These are phyloP conservation scores for Boletus rex-veris DNA, from an alignment of 768 basidiomycete genomes.

Conservation along the genomic window DNA sequence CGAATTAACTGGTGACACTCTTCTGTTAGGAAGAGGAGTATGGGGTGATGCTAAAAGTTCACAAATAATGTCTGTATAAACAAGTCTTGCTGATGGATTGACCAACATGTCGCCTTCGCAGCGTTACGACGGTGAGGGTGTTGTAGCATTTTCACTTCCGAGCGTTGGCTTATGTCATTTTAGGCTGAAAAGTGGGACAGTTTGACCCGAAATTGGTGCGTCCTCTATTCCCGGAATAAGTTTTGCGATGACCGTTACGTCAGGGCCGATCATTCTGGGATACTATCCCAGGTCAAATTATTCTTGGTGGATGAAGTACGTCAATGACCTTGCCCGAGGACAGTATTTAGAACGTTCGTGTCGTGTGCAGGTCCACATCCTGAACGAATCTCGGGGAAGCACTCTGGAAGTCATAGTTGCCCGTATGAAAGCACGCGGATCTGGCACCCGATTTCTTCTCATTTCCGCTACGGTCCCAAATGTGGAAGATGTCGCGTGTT, in stretches of 20 bases:
- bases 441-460: slow-evolving; percentile 74
- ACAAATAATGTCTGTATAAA: slow-evolving; percentile 66
- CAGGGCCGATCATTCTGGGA: slow-evolving; percentile 61
- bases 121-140: slow-evolving; percentile 69
- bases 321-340: neutral
- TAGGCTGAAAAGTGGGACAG: slow-evolving; percentile 98
- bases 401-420: slow-evolving; percentile 93
- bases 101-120: slow-evolving; percentile 25
- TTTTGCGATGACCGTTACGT: slow-evolving; percentile 4
- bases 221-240: neutral
- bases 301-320: slow-evolving; percentile 90
- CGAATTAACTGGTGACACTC: slow-evolving; percentile 91
- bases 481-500: slow-evolving; percentile 81
- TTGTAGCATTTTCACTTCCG: neutral
- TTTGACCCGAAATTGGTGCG: slow-evolving; percentile 86
- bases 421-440: slow-evolving; percentile 80
- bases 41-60: slow-evolving; percentile 76
- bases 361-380: slow-evolving; percentile 72
- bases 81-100: neutral
- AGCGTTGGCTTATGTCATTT: neutral
- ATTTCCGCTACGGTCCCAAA: slow-evolving; percentile 96
- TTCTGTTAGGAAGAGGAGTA: slow-evolving; percentile 55
- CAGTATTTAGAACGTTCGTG: neutral
- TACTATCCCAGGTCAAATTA: slow-evolving; percentile 68
- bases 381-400: slow-evolving; percentile 87